Evolutionary conservation across 2,329 filamentous ascomycete genomes (phyloP).

Genomic region (Lecanicillium sp.): DNA sequence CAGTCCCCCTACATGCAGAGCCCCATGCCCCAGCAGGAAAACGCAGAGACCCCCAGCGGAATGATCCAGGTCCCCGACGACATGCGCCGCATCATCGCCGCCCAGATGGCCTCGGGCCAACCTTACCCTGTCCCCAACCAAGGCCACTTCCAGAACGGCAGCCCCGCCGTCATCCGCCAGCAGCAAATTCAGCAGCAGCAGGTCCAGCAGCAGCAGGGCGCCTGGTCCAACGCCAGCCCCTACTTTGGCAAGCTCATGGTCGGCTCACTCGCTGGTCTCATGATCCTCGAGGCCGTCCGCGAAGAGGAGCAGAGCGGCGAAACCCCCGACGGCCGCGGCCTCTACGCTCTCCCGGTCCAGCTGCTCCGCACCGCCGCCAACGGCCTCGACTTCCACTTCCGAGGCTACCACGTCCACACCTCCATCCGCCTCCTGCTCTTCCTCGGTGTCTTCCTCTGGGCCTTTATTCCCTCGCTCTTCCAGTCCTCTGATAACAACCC

Average conservation of each 20-base stretch:
- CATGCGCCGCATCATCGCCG: conserved; percentile 57
- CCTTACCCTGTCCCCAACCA: conserved; percentile 46
- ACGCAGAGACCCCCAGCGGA: conserved; percentile 41
- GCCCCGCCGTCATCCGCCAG: conserved; percentile 44
- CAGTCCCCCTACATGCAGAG: conserved; percentile 42
- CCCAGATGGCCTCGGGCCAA: conserved; percentile 48
- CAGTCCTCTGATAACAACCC: conserved; percentile 40
- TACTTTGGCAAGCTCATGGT: conserved; percentile 80
- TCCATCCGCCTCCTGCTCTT: conserved; percentile 49
- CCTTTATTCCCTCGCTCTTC: conserved; percentile 50
- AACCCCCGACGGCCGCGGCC: conserved; percentile 57
- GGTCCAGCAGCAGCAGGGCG: conserved; percentile 40
- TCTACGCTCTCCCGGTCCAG: conserved; percentile 58
- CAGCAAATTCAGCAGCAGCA: conserved; percentile 51
- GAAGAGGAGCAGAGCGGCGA: conserved; percentile 61
- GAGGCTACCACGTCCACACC: conserved; percentile 49
- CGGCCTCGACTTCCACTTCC: conserved; percentile 44
- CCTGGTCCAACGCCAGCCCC: conserved; percentile 49
- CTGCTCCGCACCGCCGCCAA: conserved; percentile 45
- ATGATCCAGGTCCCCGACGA: conserved; percentile 63
- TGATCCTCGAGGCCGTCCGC: conserved; percentile 78
- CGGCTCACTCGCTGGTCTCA: conserved; percentile 82
- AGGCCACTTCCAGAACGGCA: conserved; percentile 35
- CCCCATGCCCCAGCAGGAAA: conserved; percentile 36
- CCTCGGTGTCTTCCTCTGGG: conserved; percentile 48